Evolutionary conservation across 2,329 filamentous ascomycete species (phyloP).

Genomic region (Cladophialophora chaetospira): DNA sequence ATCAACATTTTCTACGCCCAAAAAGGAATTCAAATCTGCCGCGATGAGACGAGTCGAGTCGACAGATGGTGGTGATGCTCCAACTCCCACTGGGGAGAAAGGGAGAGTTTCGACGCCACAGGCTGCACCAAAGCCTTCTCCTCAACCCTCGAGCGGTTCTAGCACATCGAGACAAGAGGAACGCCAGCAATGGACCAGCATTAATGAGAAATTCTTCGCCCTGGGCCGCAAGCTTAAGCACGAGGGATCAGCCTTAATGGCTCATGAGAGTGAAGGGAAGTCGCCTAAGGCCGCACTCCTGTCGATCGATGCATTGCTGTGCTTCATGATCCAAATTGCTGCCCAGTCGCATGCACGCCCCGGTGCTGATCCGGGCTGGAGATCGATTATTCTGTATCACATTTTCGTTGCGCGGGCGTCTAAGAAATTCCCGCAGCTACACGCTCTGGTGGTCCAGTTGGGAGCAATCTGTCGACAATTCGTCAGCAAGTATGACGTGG

Average conservation of each 20-base stretch:
- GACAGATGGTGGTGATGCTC: slow-evolving; percentile 40
- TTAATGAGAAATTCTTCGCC: slow-evolving; percentile 46
- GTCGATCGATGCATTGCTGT: slow-evolving; percentile 48
- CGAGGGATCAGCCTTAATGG: slow-evolving; percentile 37
- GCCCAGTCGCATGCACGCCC: slow-evolving; percentile 45
- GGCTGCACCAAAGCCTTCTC: slow-evolving; percentile 25
- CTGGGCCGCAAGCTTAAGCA: slow-evolving; percentile 51
- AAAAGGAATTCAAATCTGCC: slow-evolving; percentile 44
- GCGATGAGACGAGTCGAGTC: slow-evolving; percentile 45
- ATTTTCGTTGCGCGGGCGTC: slow-evolving; percentile 46
- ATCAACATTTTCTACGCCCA: slow-evolving; percentile 43
- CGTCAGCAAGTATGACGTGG: slow-evolving; percentile 48
- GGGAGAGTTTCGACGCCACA: slow-evolving; percentile 36
- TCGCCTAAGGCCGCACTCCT: slow-evolving; percentile 24
- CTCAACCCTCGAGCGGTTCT: slow-evolving; percentile 25
- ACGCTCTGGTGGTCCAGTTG: slow-evolving; percentile 49
- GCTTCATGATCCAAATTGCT: slow-evolving; percentile 51
- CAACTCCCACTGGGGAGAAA: slow-evolving; percentile 40
- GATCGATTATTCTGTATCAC: slow-evolving; percentile 51
- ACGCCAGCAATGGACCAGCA: slow-evolving; percentile 46
- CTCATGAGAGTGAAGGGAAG: slow-evolving; percentile 33
- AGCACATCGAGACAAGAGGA: slow-evolving; percentile 38
- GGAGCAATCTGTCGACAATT: slow-evolving; percentile 51
- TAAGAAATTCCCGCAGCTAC: slow-evolving; percentile 43
- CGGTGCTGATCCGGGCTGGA: slow-evolving; percentile 46